Conservation (phyloP, 495 filamentous ascomycete species). For the Trypethelium eluteriae region DNA sequence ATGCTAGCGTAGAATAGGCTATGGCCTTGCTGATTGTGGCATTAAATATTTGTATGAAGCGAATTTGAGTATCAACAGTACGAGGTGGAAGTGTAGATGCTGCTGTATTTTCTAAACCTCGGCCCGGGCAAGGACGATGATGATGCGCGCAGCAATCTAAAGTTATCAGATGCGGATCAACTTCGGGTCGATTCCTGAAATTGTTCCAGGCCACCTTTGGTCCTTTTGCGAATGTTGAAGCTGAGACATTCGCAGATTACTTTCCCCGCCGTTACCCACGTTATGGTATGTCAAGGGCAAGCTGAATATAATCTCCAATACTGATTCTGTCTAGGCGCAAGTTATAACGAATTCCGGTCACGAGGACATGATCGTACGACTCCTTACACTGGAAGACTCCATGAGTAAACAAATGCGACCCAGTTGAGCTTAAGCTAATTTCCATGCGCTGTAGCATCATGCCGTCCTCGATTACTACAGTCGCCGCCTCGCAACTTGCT, state of each 20-base stretch:
- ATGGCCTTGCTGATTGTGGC: neutral
- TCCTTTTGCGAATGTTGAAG: too few relatives aligned
- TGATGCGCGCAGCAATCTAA: constrained; percentile 2
- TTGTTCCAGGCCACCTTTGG: constrained; percentile 2
- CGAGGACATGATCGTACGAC: constrained; percentile 98
- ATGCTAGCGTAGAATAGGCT: neutral
- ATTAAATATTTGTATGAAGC: too few relatives aligned
- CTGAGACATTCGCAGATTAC: too few relatives aligned
- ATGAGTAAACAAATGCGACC: constrained; percentile 9
- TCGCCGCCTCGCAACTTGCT: constrained; percentile 91
- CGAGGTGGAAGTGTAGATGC: too few relatives aligned
- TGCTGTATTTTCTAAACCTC: neutral
- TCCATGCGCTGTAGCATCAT: constrained; percentile 65
- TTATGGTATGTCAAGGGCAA: too few relatives aligned
- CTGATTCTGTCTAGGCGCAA: constrained; percentile 55
- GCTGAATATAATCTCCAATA: too few relatives aligned
- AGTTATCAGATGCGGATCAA: constrained; percentile 6
- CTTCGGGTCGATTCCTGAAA: neutral
- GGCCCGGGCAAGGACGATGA: constrained; percentile 2
- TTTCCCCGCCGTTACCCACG: too few relatives aligned
- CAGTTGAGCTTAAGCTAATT: neutral
- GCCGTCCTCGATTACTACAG: constrained; percentile 98
- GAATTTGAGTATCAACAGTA: too few relatives aligned
- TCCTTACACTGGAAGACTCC: constrained; percentile 13
- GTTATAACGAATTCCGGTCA: constrained; percentile 85